Percentiles rank a stretch among this genome's conserved stretches.
Evolutionary conservation across 768 basidiomycete genomes (phyloP).

Genomic region (Tulasnella calospora): DNA sequence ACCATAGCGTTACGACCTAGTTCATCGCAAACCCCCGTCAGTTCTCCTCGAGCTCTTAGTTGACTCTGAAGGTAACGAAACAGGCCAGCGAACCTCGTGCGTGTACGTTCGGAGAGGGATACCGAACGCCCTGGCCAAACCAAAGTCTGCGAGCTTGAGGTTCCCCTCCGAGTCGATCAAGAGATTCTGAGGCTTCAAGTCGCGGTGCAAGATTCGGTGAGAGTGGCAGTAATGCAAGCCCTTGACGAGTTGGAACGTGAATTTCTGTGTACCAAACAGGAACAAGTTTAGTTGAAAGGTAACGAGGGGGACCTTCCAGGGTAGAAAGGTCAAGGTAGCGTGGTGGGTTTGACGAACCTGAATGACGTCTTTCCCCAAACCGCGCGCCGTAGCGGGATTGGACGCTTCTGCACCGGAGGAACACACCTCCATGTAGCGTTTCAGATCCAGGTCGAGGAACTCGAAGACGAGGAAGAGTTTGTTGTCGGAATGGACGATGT

Average conservation of each 20-base stretch:
- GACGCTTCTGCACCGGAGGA: neutral
- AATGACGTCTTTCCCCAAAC: slow-evolving; percentile 43
- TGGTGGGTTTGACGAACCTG: slow-evolving; percentile 40
- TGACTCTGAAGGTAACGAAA: neutral
- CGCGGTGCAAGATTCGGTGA: slow-evolving; percentile 92
- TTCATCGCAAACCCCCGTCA: neutral
- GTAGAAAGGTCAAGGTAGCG: neutral
- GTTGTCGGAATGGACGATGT: slow-evolving; percentile 95
- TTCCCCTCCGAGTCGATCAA: slow-evolving; percentile 86
- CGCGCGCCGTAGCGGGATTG: neutral
- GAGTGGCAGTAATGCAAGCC: slow-evolving; percentile 93
- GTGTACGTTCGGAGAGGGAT: slow-evolving; percentile 99
- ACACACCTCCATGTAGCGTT: slow-evolving; percentile 86
- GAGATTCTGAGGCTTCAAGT: slow-evolving; percentile 94
- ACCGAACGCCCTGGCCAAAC: slow-evolving; percentile 92
- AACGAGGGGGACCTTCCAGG: neutral
- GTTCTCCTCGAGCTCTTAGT: neutral
- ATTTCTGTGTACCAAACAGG: slow-evolving; percentile 61
- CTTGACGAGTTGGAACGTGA: slow-evolving; percentile 86
- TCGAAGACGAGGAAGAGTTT: slow-evolving; percentile 98
- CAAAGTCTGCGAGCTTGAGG: slow-evolving; percentile 94
- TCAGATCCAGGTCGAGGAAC: slow-evolving; percentile 94
- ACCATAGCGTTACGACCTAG: slow-evolving; percentile 98
- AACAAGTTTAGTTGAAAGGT: neutral
- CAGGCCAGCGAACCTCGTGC: slow-evolving; percentile 63